A percentile compares a stretch with the other conserved stretches of the same genome.
phyloP scores from a whole-genome alignment of 2,329 filamentous ascomycete species.

The Fusarium napiforme region DNA sequence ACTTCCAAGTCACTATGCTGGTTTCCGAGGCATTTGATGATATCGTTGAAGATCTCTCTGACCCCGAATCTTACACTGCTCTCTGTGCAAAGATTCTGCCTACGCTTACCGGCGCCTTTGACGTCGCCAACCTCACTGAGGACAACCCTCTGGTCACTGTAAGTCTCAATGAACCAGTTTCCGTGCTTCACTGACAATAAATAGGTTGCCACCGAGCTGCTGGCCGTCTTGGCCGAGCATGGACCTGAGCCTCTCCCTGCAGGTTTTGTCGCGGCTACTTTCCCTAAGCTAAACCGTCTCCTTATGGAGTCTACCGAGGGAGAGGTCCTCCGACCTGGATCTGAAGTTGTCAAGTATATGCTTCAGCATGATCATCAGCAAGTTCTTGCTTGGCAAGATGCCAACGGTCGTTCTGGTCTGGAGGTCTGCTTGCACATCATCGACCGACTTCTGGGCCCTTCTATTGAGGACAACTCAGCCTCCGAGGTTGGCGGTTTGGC shows the following conservation, averaged over 20 bases:
- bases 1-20: constrained; percentile 90
- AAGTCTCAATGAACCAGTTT: constrained; percentile 42
- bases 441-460: constrained; percentile 84
- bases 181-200: constrained; percentile 32
- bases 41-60: constrained; percentile 76
- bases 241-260: constrained; percentile 86
- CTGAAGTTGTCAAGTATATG: constrained; percentile 88
- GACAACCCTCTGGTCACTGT: constrained; percentile 85
- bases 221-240: constrained; percentile 83
- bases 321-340: constrained; percentile 87
- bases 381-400: constrained; percentile 86
- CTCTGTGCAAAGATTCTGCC: constrained; percentile 90
- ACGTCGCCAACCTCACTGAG: constrained; percentile 85
- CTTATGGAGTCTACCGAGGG: constrained; percentile 87
- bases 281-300: constrained; percentile 87
- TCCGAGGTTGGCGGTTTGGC: constrained; percentile 96
- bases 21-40: constrained; percentile 94
- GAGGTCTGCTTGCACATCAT: constrained; percentile 93
- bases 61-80: constrained; percentile 75
- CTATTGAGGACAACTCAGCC: constrained; percentile 91
- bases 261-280: constrained; percentile 84
- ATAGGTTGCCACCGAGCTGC: constrained; percentile 82
- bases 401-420: constrained; percentile 81
- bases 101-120: constrained; percentile 87
- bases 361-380: constrained; percentile 90